Evolutionary conservation across 805 yeast genomes (phyloP), one percentile per base, ranked within the genome.

Genomic region (Hanseniaspora lindneri): DNA sequence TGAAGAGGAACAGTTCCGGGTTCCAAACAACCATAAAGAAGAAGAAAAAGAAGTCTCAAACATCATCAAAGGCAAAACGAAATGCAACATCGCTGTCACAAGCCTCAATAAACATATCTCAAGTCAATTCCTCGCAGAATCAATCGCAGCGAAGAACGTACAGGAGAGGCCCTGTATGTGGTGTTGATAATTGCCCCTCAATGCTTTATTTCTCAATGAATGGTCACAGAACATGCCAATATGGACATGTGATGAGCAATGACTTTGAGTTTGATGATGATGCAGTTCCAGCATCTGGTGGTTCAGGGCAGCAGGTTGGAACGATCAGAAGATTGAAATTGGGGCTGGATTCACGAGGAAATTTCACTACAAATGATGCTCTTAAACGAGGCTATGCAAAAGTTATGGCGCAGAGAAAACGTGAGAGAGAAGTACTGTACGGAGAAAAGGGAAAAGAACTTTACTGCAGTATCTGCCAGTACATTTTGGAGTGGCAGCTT

Each of bases 161-260:
- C 76, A 69, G 72, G 35, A 69, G 78, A 55, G 97, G 98, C 1
- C 80, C 83, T 4, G 65, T 80, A 4, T 89, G 98, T 71, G 96
- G 96, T 1, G 78, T 79, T 2, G 88, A 83, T 54, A 89, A 89
- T 67, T 89, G 98, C 64, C 76, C 83, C 3, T 83, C 96, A 1
- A 66, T 77, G 33, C 72, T 80, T 44, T 89, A 85, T 76, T 72
- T 80, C 44, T 63, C 75, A 27, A 66, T 77, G 3, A 85, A 83
- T 57, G 98, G 98, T 23, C 76, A 76, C 44, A 73, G 79, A 50
- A 80, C 88, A 10, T 89, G 98, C 61, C 89, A 83, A 57, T 81
- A 75, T 58, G 97, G 97, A 4, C 98, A 89, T 64, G 87, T 88
- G 19, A 75, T 76, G 63, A 89, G 80, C 54, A 87, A 88, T 30